Percentiles rank a stretch among this genome's conserved stretches.
These are phyloP conservation scores for Abrus pulchellus DNA, from an alignment of 306 rosid genomes.

Conservation along the genomic window DNA sequence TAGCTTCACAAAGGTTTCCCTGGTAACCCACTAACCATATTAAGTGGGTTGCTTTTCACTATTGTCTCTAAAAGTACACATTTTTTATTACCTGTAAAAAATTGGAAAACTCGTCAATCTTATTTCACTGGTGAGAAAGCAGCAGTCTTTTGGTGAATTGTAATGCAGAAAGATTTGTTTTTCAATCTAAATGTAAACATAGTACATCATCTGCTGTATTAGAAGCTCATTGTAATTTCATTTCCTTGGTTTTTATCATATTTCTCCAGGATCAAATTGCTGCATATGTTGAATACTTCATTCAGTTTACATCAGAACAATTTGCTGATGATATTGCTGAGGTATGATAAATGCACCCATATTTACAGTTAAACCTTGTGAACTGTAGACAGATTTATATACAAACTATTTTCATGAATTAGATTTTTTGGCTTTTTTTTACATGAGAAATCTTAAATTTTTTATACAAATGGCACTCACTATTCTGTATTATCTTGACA, in stretches of 20 bases:
- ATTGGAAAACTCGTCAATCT: neutral
- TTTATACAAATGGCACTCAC: slow-evolving; percentile 41
- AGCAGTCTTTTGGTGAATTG: slow-evolving; percentile 19
- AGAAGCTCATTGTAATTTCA: slow-evolving; percentile 7
- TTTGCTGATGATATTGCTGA: slow-evolving; percentile 91
- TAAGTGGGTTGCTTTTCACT: neutral
- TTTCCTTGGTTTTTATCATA: slow-evolving; percentile 35
- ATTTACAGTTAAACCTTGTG: slow-evolving; percentile 23
- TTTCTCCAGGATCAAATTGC: slow-evolving; percentile 80
- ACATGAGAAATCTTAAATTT: slow-evolving; percentile 17
- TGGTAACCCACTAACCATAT: neutral
- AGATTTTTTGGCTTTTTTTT: neutral
- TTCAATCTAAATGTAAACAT: slow-evolving; percentile 24
- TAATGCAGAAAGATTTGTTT: slow-evolving; percentile 14
- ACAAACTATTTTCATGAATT: slow-evolving; percentile 28
- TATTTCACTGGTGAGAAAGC: neutral
- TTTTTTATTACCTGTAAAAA: slow-evolving; percentile 17
- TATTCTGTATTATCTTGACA: slow-evolving; percentile 58
- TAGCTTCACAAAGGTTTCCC: neutral
- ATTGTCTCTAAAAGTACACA: neutral
- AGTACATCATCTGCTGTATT: slow-evolving; percentile 4
- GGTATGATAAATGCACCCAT: slow-evolving; percentile 58
- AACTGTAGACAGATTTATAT: slow-evolving; percentile 23
- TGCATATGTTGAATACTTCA: slow-evolving; percentile 94
- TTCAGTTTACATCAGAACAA: slow-evolving; percentile 92